phyloP scores from a whole-genome alignment of 2,329 filamentous ascomycete genomes.

The Zopfia rhizophila region DNA sequence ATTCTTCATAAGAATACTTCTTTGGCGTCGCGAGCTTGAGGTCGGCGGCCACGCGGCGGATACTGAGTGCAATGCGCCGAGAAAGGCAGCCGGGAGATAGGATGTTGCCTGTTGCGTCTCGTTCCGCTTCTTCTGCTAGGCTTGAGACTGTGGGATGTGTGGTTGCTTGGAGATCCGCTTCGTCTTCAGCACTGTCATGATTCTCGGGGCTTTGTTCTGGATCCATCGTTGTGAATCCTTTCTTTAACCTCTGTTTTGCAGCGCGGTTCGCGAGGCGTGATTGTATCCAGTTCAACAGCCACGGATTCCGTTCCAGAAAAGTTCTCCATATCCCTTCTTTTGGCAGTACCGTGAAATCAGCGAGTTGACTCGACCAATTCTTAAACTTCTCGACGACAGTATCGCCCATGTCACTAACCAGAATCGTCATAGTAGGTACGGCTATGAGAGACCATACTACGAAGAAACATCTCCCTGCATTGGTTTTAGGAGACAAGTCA shows the following conservation, averaged over 20 bases:
- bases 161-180: conserved; percentile 4
- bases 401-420: conserved; percentile 71
- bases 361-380: conserved; percentile 67
- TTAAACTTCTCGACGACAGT: conserved; percentile 78
- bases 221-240: conserved; percentile 59
- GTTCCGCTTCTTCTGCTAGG: conserved; percentile 50
- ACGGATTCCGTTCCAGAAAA: conserved; percentile 61
- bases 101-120: conserved; percentile 52
- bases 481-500: conserved; percentile 79
- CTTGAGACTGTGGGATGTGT: conserved; percentile 52
- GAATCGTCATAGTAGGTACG: conserved; percentile 86
- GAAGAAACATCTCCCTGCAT: conserved; percentile 84
- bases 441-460: conserved; percentile 93
- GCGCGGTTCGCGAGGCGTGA: conserved; percentile 47
- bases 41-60: conserved; percentile 73
- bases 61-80: conserved; percentile 72
- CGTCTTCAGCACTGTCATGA: too few species aligned
- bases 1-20: conserved; percentile 82
- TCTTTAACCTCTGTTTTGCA: conserved; percentile 54
- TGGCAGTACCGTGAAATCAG: conserved; percentile 74
- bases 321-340: conserved; percentile 66
- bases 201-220: conserved; percentile 35
- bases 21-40: conserved; percentile 67
- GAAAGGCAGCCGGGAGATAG: conserved; percentile 67
- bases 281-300: conserved; percentile 49